These are phyloP conservation scores for Leishmania tropica DNA, from an alignment of 208 protist genomes.

Conservation along the genomic window DNA sequence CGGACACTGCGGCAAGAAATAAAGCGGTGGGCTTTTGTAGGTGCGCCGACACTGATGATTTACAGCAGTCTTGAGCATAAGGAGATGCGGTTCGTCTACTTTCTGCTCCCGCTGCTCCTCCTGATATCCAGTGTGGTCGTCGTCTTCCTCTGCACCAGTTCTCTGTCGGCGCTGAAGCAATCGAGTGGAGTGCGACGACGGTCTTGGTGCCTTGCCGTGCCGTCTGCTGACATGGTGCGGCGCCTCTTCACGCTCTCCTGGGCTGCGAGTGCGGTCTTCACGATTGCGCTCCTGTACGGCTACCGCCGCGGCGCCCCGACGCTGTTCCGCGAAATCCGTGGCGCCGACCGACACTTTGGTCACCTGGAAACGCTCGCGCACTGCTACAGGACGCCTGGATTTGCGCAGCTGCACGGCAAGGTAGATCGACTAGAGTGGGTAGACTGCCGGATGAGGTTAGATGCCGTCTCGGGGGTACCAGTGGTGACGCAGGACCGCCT, in stretches of 20 bases:
- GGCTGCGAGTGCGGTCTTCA: conserved; percentile 42
- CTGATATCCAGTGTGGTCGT: conserved; percentile 56
- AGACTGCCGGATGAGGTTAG: conserved; percentile 58
- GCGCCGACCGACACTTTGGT: conserved; percentile 29
- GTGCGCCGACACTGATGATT: conserved; percentile 26
- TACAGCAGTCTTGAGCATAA: conserved; percentile 93
- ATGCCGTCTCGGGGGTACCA: conserved; percentile 30
- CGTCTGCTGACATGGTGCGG: not conserved
- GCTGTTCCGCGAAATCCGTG: conserved; percentile 48
- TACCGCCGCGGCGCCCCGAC: conserved; percentile 54
- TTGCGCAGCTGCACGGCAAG: conserved; percentile 70
- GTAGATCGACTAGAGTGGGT: conserved; percentile 52
- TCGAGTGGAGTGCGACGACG: not conserved
- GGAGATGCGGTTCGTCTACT: conserved; percentile 92
- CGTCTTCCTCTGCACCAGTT: conserved; percentile 19
- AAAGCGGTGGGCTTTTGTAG: conserved; percentile 15
- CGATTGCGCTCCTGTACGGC: conserved; percentile 39
- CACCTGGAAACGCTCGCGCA: conserved; percentile 63
- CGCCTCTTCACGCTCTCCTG: conserved; percentile 26
- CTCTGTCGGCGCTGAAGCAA: not conserved
- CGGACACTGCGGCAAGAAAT: conserved; percentile 20
- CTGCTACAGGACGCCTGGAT: conserved; percentile 80
- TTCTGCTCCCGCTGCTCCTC: conserved; percentile 52
- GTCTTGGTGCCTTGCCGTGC: not conserved
- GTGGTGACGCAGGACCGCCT: conserved; percentile 59